Evolutionary conservation across 2,329 filamentous ascomycete genomes (phyloP).

Genomic region (Colletotrichum sp.): DNA sequence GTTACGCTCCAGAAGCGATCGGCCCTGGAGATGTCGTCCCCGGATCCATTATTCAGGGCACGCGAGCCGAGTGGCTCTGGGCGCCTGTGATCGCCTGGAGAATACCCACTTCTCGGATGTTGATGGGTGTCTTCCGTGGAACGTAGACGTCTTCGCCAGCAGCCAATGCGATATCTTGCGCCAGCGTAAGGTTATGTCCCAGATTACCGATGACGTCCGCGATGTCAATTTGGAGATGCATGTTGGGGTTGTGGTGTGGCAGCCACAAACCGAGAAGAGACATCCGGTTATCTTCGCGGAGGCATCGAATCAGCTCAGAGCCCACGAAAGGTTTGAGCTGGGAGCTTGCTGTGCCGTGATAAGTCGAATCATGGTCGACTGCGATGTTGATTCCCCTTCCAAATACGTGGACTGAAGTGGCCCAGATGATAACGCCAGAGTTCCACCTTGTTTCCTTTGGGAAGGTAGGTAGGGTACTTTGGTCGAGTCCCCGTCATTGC

Average conservation of each 20-base stretch:
- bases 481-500: background rate
- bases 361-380: background rate
- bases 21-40: background rate
- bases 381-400: background rate
- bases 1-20: background rate
- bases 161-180: background rate
- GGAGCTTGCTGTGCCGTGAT: background rate
- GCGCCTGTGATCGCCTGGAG: background rate
- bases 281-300: background rate
- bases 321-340: background rate
- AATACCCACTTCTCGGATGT: background rate
- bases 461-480: constrained; percentile 10
- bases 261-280: background rate
- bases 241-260: background rate
- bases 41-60: background rate
- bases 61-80: constrained; percentile 2
- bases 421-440: background rate
- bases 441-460: constrained; percentile 12
- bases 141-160: background rate
- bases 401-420: background rate
- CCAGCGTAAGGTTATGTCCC: background rate
- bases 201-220: constrained; percentile 5
- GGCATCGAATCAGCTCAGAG: constrained; percentile 3
- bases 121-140: background rate
- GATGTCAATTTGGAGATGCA: background rate